Evolutionary conservation across 108 stramenopile species (phyloP), one percentile per base, ranked within the genome.

Genomic region (Poteriospumella lacustris): DNA sequence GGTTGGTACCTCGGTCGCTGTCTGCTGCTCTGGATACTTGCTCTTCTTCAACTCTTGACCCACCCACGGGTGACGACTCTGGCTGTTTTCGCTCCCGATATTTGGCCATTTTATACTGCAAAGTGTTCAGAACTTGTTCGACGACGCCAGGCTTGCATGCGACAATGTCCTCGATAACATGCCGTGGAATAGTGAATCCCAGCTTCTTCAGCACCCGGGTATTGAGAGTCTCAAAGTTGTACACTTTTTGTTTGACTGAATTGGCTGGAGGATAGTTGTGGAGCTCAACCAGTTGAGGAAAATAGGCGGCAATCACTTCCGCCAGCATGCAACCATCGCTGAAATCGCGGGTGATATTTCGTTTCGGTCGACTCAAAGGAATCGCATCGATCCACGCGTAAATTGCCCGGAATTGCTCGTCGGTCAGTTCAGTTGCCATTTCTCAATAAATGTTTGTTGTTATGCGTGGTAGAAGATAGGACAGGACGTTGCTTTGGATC

Each of bases 311-410:
- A 39, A 89, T 72, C 40, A 89, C 89, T 81, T 90, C 90, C 0
- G 90, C 90, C 0, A 86, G 77, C 38, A 90, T 72, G 9, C 87
- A 84, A 15, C 87, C 89, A 70, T 90, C 90, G 58, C 84, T 85
- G 79, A 90, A 90, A 76, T 90, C 90, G 0, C 90, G 59, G 0
- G 86, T 47, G 29, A 89, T 89, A 68, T 89, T 90, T 5, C 88
- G 58, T 78, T 90, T 90, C 19, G 89, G 88, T 19, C 90, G 80
- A 3, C 84, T 81, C 9, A 90, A 83, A 0, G 88, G 85, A 38
- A 90, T 88, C 69, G 80, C 83, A 33, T 90, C 90, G 5, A 90
- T 80, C 90, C 90, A 90, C 1, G 85, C 68, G 68, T 89, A 90
- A 9, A 89, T 42, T 52, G 77, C 67, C 59, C 81, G 82, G 36